phyloP scores from a whole-genome alignment of 257 asterid genomes.

The Nicotiana paniculata region DNA sequence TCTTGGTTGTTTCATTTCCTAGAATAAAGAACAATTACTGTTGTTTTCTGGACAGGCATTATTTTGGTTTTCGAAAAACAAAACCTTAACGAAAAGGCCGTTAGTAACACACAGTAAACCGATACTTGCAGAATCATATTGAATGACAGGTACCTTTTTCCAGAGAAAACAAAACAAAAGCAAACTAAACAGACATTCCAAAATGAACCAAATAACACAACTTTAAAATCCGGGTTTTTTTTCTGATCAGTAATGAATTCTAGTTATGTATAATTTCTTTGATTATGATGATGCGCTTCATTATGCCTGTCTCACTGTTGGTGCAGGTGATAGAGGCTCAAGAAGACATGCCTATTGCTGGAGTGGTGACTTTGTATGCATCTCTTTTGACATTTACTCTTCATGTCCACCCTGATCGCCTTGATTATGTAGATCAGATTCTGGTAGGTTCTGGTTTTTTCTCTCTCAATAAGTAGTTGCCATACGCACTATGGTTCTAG shows the following conservation, averaged over 20 bases:
- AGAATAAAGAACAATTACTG: background rate
- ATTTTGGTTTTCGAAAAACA: background rate
- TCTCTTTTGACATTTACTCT: conserved; percentile 92
- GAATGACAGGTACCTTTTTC: background rate
- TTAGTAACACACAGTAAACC: background rate
- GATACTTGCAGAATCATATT: background rate
- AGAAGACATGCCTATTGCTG: conserved; percentile 73
- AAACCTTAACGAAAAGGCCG: background rate
- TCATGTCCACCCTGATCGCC: conserved; percentile 95
- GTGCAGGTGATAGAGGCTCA: conserved; percentile 99
- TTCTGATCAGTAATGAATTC: background rate
- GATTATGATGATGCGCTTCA: background rate
- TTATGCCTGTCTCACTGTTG: conserved; percentile 3
- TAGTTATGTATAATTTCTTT: background rate
- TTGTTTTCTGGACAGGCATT: background rate
- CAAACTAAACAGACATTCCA: background rate
- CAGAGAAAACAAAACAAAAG: background rate
- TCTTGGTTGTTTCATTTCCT: background rate
- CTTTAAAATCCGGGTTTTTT: background rate
- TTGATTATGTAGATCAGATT: conserved; percentile 93
- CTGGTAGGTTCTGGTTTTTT: conserved; percentile 43
- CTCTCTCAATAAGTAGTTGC: conserved; percentile 1
- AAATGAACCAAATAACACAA: background rate
- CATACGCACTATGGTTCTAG: background rate
- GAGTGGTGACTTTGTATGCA: conserved; percentile 84